These are phyloP conservation scores for Dalbergia cultrata DNA, from an alignment of 306 rosid species.

Conservation along the genomic window DNA sequence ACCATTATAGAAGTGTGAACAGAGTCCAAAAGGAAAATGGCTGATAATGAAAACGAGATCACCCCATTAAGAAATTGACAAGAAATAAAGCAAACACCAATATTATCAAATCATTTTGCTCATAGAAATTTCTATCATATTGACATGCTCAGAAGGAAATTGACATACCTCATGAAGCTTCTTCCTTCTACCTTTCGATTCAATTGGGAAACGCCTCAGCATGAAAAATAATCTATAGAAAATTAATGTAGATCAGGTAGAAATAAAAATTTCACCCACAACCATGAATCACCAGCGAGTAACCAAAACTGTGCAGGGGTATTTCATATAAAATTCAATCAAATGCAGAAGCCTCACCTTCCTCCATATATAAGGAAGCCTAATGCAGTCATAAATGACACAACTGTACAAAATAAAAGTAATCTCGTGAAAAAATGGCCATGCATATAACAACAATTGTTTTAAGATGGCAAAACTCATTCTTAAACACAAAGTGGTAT, in stretches of 20 bases:
- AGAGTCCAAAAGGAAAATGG: not conserved
- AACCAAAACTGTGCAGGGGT: slow-evolving; percentile 29
- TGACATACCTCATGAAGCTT: slow-evolving; percentile 85
- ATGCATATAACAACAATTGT: slow-evolving; percentile 16
- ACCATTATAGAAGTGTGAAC: not conserved
- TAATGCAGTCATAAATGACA: slow-evolving; percentile 86
- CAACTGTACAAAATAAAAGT: slow-evolving; percentile 56
- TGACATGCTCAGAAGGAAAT: slow-evolving; percentile 36
- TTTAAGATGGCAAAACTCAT: slow-evolving; percentile 31
- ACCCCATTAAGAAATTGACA: not conserved
- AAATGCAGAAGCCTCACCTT: slow-evolving; percentile 71
- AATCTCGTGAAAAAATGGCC: not conserved
- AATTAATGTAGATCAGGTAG: slow-evolving; percentile 4
- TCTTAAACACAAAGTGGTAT: slow-evolving; percentile 35
- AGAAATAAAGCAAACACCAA: not conserved
- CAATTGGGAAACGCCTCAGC: slow-evolving; percentile 92
- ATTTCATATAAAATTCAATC: slow-evolving; percentile 36
- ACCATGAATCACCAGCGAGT: slow-evolving; percentile 35
- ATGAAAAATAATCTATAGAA: slow-evolving; percentile 76
- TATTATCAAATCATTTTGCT: slow-evolving; percentile 10
- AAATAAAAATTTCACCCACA: slow-evolving; percentile 9
- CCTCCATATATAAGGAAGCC: slow-evolving; percentile 98
- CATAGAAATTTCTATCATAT: slow-evolving; percentile 12
- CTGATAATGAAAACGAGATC: slow-evolving; percentile 1
- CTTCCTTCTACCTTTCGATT: slow-evolving; percentile 95